Conservation (phyloP, 176 grass and related monocot species). For the Ensete glaucum region DNA sequence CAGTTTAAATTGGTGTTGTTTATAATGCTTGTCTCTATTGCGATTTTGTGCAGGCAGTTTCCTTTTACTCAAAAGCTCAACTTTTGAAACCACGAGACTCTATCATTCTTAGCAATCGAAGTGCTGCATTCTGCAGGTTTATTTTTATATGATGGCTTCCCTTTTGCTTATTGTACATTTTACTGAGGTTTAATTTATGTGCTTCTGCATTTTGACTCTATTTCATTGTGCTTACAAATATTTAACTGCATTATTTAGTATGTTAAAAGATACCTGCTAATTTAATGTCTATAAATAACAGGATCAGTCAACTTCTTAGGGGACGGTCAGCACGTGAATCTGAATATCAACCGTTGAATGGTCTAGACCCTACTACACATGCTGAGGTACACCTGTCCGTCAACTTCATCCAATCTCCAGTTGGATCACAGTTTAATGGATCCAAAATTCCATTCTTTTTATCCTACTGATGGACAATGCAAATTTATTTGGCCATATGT, state of each 20-base stretch:
- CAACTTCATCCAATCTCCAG: neutral
- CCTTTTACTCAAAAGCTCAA: conserved; percentile 79
- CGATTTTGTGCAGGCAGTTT: conserved; percentile 56
- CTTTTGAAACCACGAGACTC: conserved; percentile 61
- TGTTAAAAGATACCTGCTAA: conserved; percentile 15
- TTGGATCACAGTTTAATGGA: neutral
- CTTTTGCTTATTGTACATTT: neutral
- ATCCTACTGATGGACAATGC: neutral
- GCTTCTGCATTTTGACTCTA: conserved; percentile 13
- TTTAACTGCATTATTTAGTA: neutral
- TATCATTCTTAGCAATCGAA: conserved; percentile 75
- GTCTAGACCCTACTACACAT: conserved; percentile 95
- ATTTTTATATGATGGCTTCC: conserved; percentile 26
- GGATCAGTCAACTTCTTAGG: conserved; percentile 65
- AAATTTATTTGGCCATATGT: conserved; percentile 20
- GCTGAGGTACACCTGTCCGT: conserved; percentile 47
- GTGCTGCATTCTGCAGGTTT: conserved; percentile 84
- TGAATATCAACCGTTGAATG: conserved; percentile 75
- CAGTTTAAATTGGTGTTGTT: neutral
- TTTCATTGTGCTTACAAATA: neutral
- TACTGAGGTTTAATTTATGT: neutral
- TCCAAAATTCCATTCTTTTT: neutral
- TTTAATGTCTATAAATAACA: conserved; percentile 31
- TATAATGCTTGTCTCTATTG: conserved; percentile 25
- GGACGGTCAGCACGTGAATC: conserved; percentile 79